These are phyloP conservation scores for Takashimella tepidaria DNA, from an alignment of 1,284 basidiomycete species.

Conservation along the genomic window DNA sequence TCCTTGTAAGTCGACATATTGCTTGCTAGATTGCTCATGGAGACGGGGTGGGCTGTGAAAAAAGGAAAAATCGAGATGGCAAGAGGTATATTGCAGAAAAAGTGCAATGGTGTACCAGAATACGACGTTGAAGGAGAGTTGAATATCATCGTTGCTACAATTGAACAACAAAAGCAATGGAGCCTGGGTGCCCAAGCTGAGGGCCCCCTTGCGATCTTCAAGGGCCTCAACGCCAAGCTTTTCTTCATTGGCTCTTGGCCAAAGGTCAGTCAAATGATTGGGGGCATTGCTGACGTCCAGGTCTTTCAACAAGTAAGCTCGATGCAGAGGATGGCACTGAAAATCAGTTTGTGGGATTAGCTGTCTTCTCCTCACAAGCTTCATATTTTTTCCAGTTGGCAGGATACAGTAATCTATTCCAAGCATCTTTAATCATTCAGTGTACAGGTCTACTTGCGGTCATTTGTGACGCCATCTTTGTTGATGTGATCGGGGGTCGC, in stretches of 20 bases:
- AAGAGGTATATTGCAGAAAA: neutral
- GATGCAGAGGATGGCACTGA: too few species aligned
- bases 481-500: slow-evolving; percentile 6
- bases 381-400: slow-evolving; percentile 4
- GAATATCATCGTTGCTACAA: slow-evolving; percentile 6
- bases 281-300: neutral
- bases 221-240: slow-evolving; percentile 2
- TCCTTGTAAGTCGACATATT: slow-evolving; percentile 23
- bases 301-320: too few species aligned
- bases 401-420: slow-evolving; percentile 2
- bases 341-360: neutral
- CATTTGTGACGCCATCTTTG: neutral
- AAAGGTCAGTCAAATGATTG: slow-evolving; percentile 1
- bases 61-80: slow-evolving; percentile 6
- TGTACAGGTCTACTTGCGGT: neutral
- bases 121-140: slow-evolving; percentile 4
- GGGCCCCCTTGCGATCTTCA: slow-evolving; percentile 6
- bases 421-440: neutral
- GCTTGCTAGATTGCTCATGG: neutral
- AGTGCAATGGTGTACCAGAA: slow-evolving; percentile 3
- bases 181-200: neutral
- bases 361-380: neutral
- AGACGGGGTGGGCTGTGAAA: slow-evolving; percentile 6
- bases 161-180: slow-evolving; percentile 1
- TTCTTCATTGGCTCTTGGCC: slow-evolving; percentile 10